phyloP scores from a whole-genome alignment of 2,329 filamentous ascomycete genomes.

The Nemania serpens region DNA sequence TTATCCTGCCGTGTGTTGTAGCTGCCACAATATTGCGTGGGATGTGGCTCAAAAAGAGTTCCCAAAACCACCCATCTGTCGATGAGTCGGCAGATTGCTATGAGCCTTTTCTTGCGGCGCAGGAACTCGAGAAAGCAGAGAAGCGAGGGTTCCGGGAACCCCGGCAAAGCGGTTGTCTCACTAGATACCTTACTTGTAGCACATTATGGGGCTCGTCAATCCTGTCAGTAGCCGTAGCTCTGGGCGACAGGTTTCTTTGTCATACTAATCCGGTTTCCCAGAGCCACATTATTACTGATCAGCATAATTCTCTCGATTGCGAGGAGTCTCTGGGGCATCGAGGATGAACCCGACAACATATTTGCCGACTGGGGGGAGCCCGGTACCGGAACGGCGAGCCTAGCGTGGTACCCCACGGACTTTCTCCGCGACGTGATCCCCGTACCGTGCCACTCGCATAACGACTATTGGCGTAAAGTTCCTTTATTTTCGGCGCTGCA shows the following conservation, averaged over 20 bases:
- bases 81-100: slow-evolving; percentile 18
- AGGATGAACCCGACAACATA: slow-evolving; percentile 38
- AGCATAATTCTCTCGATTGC: slow-evolving; percentile 41
- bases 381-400: slow-evolving; percentile 42
- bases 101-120: slow-evolving; percentile 10
- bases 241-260: background rate
- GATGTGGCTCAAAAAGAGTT: slow-evolving; percentile 14
- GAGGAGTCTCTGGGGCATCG: slow-evolving; percentile 39
- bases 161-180: slow-evolving; percentile 27
- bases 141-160: background rate
- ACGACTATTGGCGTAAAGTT: slow-evolving; percentile 70
- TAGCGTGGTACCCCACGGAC: slow-evolving; percentile 55
- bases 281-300: slow-evolving; percentile 42
- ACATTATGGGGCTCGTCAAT: slow-evolving; percentile 44
- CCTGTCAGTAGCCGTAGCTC: slow-evolving; percentile 40
- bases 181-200: slow-evolving; percentile 41
- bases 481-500: slow-evolving; percentile 66
- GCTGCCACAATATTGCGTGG: background rate
- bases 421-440: slow-evolving; percentile 60
- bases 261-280: slow-evolving; percentile 30
- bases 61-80: background rate
- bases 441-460: slow-evolving; percentile 68
- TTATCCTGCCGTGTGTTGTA: background rate
- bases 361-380: slow-evolving; percentile 38
- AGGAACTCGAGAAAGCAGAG: slow-evolving; percentile 17